Percentiles rank a stretch among this genome's conserved stretches.
These are phyloP conservation scores for Lactifluus piperatus DNA, from an alignment of 768 basidiomycete genomes.

Conservation along the genomic window DNA sequence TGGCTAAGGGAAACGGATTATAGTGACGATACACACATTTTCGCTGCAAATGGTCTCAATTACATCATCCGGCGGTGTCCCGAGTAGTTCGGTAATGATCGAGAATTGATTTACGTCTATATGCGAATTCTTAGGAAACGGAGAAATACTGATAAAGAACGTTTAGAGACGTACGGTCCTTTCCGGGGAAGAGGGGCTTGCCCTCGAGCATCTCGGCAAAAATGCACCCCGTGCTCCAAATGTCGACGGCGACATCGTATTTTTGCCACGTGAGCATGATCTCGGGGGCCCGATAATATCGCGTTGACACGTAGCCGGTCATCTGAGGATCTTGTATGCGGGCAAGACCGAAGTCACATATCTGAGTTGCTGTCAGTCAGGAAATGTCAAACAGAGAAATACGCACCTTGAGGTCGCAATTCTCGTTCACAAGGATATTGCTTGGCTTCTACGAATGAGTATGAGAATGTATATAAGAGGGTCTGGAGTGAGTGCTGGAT, in stretches of 20 bases:
- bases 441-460: slow-evolving; percentile 72
- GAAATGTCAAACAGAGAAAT: slow-evolving; percentile 6
- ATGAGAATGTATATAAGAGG: slow-evolving; percentile 4
- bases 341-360: slow-evolving; percentile 97
- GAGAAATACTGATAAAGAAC: not conserved
- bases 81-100: slow-evolving; percentile 96
- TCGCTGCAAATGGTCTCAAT: slow-evolving; percentile 98
- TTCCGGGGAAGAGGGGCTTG: slow-evolving; percentile 97
- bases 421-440: slow-evolving; percentile 99
- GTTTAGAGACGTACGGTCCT: slow-evolving; percentile 77
- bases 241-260: slow-evolving; percentile 99
- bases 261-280: slow-evolving; percentile 99
- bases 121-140: slow-evolving; percentile 1
- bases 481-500: not conserved
- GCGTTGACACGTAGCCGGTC: slow-evolving; percentile 98
- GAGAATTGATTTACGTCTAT: slow-evolving; percentile 99
- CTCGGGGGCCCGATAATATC: slow-evolving; percentile 98
- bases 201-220: slow-evolving; percentile 99
- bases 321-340: slow-evolving; percentile 99
- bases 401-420: slow-evolving; percentile 91
- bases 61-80: slow-evolving; percentile 99
- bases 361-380: slow-evolving; percentile 37
- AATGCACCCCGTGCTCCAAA: slow-evolving; percentile 99
- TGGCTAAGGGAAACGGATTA: not conserved
- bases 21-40: slow-evolving; percentile 53